Conservation (phyloP, 2,329 filamentous ascomycete species). For the Stagonosporopsis rhizophila region DNA sequence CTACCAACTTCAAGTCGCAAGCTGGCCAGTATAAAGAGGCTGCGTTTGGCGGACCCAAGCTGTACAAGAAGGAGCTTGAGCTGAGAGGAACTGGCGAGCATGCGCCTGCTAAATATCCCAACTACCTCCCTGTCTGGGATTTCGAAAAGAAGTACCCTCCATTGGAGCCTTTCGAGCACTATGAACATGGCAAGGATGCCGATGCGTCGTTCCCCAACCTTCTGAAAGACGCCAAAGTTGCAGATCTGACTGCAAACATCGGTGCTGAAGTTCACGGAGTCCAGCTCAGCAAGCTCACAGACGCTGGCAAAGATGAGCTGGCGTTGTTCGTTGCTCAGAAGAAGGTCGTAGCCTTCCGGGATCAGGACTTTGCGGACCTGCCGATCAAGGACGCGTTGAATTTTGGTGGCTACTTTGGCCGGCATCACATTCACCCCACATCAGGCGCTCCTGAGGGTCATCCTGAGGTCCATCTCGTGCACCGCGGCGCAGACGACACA, state of each 20-base stretch:
- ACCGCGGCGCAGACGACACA: constrained; percentile 72
- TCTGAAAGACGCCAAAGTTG: constrained; percentile 61
- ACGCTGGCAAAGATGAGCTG: constrained; percentile 77
- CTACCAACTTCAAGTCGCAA: constrained; percentile 42
- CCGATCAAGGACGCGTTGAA: constrained; percentile 73
- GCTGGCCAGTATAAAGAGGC: constrained; percentile 52
- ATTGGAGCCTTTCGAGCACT: constrained; percentile 72
- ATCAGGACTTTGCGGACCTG: constrained; percentile 71
- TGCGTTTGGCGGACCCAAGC: constrained; percentile 51
- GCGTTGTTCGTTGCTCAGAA: constrained; percentile 77
- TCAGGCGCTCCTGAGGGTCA: constrained; percentile 76
- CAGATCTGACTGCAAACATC: constrained; percentile 74
- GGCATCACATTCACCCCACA: constrained; percentile 82
- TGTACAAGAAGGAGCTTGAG: constrained; percentile 59
- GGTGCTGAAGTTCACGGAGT: constrained; percentile 75
- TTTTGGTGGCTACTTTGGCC: constrained; percentile 77
- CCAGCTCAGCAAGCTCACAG: constrained; percentile 71
- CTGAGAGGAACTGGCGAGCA: constrained; percentile 61
- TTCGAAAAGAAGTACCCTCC: constrained; percentile 67
- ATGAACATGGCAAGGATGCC: constrained; percentile 78
- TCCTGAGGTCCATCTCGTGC: constrained; percentile 80
- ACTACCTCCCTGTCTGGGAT: constrained; percentile 78
- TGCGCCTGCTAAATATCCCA: constrained; percentile 67
- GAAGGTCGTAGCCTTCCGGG: constrained; percentile 77
- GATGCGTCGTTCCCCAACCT: constrained; percentile 74